Evolutionary conservation across 1,139 yeast genomes (phyloP).

Genomic region (Arxiozyma bovina): DNA sequence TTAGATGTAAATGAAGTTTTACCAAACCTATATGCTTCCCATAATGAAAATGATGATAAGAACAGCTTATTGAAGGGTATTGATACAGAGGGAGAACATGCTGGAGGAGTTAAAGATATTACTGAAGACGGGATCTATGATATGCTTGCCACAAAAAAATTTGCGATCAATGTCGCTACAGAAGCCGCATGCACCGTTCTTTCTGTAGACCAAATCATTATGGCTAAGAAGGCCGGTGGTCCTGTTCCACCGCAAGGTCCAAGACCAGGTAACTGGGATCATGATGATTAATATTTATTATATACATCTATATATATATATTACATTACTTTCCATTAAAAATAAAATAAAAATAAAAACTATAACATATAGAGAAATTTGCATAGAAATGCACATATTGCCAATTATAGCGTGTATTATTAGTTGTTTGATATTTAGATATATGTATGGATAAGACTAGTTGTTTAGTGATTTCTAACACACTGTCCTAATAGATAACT

Average conservation of each 20-base stretch:
- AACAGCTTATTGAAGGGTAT: slow-evolving; percentile 47
- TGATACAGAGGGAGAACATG: slow-evolving; percentile 59
- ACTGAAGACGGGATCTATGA: slow-evolving; percentile 65
- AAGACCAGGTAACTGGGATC: slow-evolving; percentile 96
- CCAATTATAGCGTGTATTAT: too few relatives aligned
- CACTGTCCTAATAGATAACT: too few relatives aligned
- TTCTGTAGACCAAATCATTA: slow-evolving; percentile 71
- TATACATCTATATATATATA: background rate
- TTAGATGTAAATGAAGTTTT: slow-evolving; percentile 80
- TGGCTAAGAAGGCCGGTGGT: slow-evolving; percentile 92
- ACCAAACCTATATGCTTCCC: slow-evolving; percentile 83
- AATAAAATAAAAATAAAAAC: too few relatives aligned
- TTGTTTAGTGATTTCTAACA: too few relatives aligned
- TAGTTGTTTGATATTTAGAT: too few relatives aligned
- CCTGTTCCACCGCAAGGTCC: slow-evolving; percentile 75
- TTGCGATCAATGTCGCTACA: slow-evolving; percentile 88
- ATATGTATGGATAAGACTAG: too few relatives aligned
- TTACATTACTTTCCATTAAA: background rate
- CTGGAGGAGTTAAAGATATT: slow-evolving; percentile 66
- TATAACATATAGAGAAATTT: too few relatives aligned
- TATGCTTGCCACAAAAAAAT: slow-evolving; percentile 67
- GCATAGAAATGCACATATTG: background rate
- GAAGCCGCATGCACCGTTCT: slow-evolving; percentile 90
- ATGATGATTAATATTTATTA: slow-evolving; percentile 52
- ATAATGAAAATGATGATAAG: slow-evolving; percentile 34